phyloP scores from a whole-genome alignment of 352 stramenopile genomes.

The Pythium phragmitis region DNA sequence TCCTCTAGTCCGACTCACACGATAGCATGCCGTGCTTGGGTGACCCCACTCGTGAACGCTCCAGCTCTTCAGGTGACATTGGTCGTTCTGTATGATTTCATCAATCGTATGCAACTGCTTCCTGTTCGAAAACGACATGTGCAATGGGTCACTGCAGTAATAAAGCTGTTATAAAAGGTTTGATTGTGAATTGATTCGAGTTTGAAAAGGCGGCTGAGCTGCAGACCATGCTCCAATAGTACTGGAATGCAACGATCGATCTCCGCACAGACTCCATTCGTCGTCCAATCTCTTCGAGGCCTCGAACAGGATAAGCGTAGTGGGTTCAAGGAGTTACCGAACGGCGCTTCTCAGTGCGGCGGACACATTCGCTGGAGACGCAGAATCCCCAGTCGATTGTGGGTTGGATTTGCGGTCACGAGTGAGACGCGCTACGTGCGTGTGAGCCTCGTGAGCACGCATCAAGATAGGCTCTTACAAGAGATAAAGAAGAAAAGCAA shows the following conservation, averaged over 20 bases:
- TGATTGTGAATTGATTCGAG: too few species aligned
- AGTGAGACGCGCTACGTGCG: not conserved
- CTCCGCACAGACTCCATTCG: too few species aligned
- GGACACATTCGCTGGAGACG: not conserved
- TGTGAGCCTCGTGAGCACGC: slow-evolving; percentile 4
- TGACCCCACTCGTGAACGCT: too few species aligned
- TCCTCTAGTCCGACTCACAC: too few species aligned
- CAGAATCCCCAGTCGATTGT: not conserved
- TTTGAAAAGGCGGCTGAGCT: too few species aligned
- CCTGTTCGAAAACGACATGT: not conserved
- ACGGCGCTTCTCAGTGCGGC: not conserved
- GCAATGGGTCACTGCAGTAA: not conserved
- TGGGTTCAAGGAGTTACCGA: not conserved
- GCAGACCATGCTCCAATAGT: too few species aligned
- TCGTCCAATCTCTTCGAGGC: not conserved
- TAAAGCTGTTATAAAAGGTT: too few species aligned
- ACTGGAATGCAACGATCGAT: too few species aligned
- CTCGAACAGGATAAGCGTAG: not conserved
- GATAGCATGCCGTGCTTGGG: too few species aligned
- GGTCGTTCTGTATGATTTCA: too few species aligned
- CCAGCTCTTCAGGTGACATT: too few species aligned
- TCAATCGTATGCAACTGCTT: too few species aligned
- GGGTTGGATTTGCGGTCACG: not conserved
- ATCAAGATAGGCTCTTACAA: not conserved
- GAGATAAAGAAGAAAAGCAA: not conserved